Conservation (phyloP, 345 rosid genomes). For the Eucalyptus tenuipes region DNA sequence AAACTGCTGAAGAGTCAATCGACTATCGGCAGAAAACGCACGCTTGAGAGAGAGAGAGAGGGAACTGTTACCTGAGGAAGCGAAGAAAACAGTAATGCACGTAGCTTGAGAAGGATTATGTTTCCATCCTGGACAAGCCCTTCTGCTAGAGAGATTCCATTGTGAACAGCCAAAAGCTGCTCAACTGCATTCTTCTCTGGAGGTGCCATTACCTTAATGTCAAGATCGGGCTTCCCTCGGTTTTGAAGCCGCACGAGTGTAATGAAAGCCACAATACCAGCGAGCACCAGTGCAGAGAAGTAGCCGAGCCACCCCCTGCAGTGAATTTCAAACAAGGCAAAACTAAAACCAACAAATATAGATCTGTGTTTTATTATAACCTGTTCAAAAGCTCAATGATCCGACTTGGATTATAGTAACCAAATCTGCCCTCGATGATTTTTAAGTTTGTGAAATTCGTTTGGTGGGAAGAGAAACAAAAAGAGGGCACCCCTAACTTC, state of each 20-base stretch:
- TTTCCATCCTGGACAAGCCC: slow-evolving; percentile 70
- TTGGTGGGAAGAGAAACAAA: neutral
- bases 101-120: slow-evolving; percentile 65
- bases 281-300: slow-evolving; percentile 23
- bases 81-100: slow-evolving; percentile 50
- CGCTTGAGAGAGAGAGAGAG: neutral
- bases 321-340: neutral
- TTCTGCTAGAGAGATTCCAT: slow-evolving; percentile 58
- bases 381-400: neutral
- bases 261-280: slow-evolving; percentile 44
- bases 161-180: slow-evolving; percentile 88
- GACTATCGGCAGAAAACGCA: neutral
- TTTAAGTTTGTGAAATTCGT: neutral
- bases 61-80: slow-evolving; percentile 49
- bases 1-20: neutral
- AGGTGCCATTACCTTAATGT: slow-evolving; percentile 64
- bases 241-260: slow-evolving; percentile 30
- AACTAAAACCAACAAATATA: neutral
- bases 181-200: slow-evolving; percentile 78
- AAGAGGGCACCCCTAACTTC: neutral
- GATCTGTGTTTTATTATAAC: neutral
- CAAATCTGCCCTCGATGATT: neutral
- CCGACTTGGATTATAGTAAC: neutral
- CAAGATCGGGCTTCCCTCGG: slow-evolving; percentile 35
- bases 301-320: slow-evolving; percentile 70